Evolutionary conservation across 2,329 filamentous ascomycete genomes (phyloP), one percentile per base, ranked within the genome.

Genomic region (Sclerotinia sclerotiorum): DNA sequence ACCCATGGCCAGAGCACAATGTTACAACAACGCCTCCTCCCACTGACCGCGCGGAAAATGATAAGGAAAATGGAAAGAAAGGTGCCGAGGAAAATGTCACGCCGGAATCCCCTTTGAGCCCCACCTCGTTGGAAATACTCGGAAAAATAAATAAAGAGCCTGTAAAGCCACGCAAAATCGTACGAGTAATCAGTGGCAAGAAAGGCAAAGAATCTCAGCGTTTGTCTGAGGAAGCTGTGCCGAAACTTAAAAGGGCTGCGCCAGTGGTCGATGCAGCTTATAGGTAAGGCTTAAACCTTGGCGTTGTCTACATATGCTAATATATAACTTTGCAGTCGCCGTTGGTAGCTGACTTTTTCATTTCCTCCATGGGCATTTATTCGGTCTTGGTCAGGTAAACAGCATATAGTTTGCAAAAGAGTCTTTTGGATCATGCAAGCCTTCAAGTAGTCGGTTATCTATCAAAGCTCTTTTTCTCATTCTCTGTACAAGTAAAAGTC

Each of bases 221-320:
- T 44, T 77, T 78, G 72, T 72, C 75, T 32, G 78, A 78, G 57
- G 78, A 79, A 63, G 70, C 72, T 19, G 72, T 76, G 68, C 68
- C 73, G n/a, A 67, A 61, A 49, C 56, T 60, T 21, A 80, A 78
- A 73, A 76, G 77, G 63, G 77, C 76, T 35, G 77, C 79, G 68
- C 80, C 80, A n/a, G 74, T 78, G 27, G 78, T 81, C 52, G 79
- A 76, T 15, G 78, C 75, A 68, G 80, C 80, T 64, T 81, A 81
- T 65, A 76, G 75, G 77, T 76, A 74, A 68, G 69, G 68, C n/a
- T 58, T 49, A 44, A 42, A 21, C 64, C 39, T 57, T 46, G 21
- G 29, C 21, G 10, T 69, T 68, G 67, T 72, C 72, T 71, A 65
- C 67, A 68, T 69, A 68, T 67, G 68, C 65, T 75, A 66, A 56